phyloP scores from a whole-genome alignment of 352 stramenopile species.

The Phytophthora tentaculata region DNA sequence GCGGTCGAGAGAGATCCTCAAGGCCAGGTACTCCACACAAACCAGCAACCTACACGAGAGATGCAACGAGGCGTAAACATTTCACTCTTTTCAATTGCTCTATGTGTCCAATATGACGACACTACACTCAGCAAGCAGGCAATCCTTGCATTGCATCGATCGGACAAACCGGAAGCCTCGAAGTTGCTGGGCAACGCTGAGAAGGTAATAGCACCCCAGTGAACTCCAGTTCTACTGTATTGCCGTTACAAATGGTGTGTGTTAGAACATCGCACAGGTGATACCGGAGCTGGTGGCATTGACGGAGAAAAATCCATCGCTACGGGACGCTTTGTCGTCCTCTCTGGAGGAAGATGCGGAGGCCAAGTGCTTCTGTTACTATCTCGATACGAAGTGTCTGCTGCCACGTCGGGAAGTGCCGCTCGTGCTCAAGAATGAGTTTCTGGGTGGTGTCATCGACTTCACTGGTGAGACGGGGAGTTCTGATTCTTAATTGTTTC shows the following conservation, averaged over 20 bases:
- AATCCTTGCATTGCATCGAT: slow-evolving; percentile 95
- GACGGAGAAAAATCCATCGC: slow-evolving; percentile 78
- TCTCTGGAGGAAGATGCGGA: slow-evolving; percentile 96
- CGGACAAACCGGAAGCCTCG: slow-evolving; percentile 64
- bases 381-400: slow-evolving; percentile 71
- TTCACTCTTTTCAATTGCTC: not conserved
- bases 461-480: slow-evolving; percentile 83
- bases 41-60: not conserved
- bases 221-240: not conserved
- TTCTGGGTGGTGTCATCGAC: slow-evolving; percentile 95
- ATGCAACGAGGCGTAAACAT: not conserved
- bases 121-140: slow-evolving; percentile 86
- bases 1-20: slow-evolving; percentile 94
- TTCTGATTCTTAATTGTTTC: not conserved
- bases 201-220: slow-evolving; percentile 30
- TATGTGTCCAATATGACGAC: slow-evolving; percentile 14
- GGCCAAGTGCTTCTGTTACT: slow-evolving; percentile 92
- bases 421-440: slow-evolving; percentile 86
- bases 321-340: slow-evolving; percentile 83
- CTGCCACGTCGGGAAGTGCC: slow-evolving; percentile 59
- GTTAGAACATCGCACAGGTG: slow-evolving; percentile 43
- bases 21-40: slow-evolving; percentile 66
- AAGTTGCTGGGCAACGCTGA: slow-evolving; percentile 61
- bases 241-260: not conserved
- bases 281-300: slow-evolving; percentile 83